Conservation (phyloP, 2,329 filamentous ascomycete genomes). For the Claviceps monticola region DNA sequence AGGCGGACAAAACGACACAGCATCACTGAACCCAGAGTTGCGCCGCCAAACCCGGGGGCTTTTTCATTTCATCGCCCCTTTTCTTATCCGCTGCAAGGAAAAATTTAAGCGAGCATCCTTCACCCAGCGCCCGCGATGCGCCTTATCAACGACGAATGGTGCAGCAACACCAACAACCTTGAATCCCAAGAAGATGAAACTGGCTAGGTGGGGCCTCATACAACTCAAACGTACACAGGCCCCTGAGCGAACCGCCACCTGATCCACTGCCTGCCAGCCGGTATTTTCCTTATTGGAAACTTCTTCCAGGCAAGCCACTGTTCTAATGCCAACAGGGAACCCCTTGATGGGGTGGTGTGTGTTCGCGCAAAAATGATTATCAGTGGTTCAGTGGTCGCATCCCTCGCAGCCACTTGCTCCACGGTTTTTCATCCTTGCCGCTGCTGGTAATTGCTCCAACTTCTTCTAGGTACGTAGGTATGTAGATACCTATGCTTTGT, state of each 20-base stretch:
- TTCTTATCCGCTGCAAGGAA: not conserved
- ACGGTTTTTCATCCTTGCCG: not conserved
- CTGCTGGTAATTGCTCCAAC: not conserved
- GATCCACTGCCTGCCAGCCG: not conserved
- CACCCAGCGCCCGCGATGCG: not conserved
- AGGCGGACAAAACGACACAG: not conserved
- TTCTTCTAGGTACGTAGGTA: too few relatives aligned
- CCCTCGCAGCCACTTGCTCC: not conserved
- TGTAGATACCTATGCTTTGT: too few relatives aligned
- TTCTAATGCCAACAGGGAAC: not conserved
- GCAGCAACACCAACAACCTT: not conserved
- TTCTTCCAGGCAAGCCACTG: not conserved
- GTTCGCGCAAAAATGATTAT: not conserved
- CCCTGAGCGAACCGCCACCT: not conserved
- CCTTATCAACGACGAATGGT: not conserved
- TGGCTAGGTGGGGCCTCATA: not conserved
- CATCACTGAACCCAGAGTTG: not conserved
- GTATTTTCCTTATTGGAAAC: not conserved
- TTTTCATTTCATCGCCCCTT: not conserved
- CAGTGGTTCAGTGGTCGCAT: not conserved
- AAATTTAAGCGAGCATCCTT: not conserved
- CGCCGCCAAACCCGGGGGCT: not conserved
- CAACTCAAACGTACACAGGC: not conserved
- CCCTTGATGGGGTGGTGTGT: not conserved
- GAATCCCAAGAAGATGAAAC: slow-evolving; percentile 3